phyloP scores from a whole-genome alignment of 2,329 filamentous ascomycete species.

The Microsporum ferrugineum region DNA sequence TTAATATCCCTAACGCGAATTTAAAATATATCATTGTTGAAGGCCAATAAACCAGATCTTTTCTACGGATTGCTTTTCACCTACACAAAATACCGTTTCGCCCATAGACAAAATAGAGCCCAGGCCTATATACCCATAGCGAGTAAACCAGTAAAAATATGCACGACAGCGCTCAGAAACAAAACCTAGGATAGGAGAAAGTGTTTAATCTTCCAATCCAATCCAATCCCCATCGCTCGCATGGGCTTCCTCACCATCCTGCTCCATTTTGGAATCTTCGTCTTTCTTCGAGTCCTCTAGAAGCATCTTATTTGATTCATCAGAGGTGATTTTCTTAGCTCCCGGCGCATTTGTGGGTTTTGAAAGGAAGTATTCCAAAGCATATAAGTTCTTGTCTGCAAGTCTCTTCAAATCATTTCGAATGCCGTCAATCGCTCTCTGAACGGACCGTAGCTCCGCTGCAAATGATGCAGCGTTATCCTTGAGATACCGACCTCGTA shows the following conservation, averaged over 20 bases:
- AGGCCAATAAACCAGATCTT: neutral
- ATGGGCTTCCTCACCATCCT: conserved; percentile 19
- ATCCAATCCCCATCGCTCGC: conserved; percentile 44
- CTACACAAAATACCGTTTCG: neutral
- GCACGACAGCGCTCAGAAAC: neutral
- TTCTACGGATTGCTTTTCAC: neutral
- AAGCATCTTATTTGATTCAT: conserved; percentile 15
- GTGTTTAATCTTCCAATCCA: conserved; percentile 38
- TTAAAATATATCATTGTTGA: neutral
- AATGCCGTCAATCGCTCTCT: conserved; percentile 68
- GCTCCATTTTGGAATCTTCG: conserved; percentile 22
- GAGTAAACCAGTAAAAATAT: neutral
- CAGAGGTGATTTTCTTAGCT: neutral
- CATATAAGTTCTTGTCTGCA: conserved; percentile 80
- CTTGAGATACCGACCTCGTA: conserved; percentile 75
- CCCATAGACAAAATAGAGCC: neutral
- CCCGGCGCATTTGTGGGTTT: conserved; percentile 29
- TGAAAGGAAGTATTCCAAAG: conserved; percentile 67
- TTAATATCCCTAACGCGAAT: neutral
- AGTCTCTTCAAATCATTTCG: conserved; percentile 70
- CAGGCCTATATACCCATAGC: neutral
- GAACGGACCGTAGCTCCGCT: conserved; percentile 70
- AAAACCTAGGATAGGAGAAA: neutral
- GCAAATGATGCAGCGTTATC: conserved; percentile 69
- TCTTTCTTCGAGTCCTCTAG: conserved; percentile 11